A percentile compares a stretch with the other conserved stretches of the same genome.
Conservation (phyloP, 305 asterid genomes). For the Fraxinus baroniana region DNA sequence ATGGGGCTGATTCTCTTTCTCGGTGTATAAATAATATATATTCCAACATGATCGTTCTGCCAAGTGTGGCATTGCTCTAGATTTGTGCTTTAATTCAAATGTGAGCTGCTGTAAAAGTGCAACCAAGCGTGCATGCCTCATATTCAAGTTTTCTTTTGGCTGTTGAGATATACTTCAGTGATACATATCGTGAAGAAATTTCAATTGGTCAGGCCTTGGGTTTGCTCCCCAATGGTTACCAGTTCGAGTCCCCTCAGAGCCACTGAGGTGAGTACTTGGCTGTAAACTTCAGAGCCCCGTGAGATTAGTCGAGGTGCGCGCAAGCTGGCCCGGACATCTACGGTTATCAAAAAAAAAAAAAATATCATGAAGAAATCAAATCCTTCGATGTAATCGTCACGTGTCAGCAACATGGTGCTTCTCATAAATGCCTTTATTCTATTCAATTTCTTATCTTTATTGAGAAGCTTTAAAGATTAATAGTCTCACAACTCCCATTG, state of each 20-base stretch:
- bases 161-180: background rate
- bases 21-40: background rate
- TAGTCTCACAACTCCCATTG: background rate
- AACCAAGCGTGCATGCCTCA: background rate
- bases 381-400: background rate
- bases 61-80: background rate
- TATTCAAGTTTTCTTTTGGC: background rate
- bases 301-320: no score
- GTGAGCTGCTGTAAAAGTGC: background rate
- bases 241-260: no score
- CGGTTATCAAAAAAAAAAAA: no score
- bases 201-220: no score
- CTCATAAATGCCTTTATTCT: background rate
- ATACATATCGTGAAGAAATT: background rate
- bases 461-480: background rate
- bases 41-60: background rate
- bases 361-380: background rate
- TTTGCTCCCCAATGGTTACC: no score
- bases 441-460: background rate
- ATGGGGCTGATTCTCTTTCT: background rate
- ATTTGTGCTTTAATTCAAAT: background rate
- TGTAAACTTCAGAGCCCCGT: no score
- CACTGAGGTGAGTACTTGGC: no score
- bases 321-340: no score
- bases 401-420: background rate